Conservation (phyloP, 1,284 basidiomycete genomes). For the Pterulicium gracile region DNA sequence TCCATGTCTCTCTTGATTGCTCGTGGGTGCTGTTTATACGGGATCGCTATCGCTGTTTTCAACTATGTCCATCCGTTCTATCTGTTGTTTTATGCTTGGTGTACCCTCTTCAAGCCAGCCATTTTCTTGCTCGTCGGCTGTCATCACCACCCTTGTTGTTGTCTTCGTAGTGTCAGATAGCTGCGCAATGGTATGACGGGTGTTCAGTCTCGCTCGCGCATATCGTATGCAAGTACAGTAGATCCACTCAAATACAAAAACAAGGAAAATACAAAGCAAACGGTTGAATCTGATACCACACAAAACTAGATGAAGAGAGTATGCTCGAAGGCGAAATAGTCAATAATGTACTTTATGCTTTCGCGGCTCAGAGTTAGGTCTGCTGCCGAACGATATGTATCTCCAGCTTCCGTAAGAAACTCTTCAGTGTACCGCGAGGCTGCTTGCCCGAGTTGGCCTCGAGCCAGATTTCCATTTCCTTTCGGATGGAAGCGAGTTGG, state of each 20-base stretch:
- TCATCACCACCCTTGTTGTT: no score
- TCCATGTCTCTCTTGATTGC: neutral
- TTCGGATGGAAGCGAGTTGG: conserved; percentile 54
- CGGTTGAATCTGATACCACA: conserved; percentile 8
- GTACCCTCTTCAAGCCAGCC: no score
- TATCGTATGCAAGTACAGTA: no score
- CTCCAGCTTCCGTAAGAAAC: conserved; percentile 73
- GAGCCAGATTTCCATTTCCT: conserved; percentile 85
- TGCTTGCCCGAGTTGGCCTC: conserved; percentile 66
- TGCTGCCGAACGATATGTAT: no score
- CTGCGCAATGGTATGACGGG: neutral
- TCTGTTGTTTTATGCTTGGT: conserved; percentile 1
- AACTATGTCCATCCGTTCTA: neutral
- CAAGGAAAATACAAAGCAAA: conserved; percentile 9
- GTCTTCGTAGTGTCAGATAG: neutral
- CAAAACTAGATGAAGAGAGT: neutral
- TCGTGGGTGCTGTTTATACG: neutral
- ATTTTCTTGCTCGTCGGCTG: conserved; percentile 2
- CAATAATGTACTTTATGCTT: no score
- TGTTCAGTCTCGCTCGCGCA: no score
- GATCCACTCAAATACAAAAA: no score
- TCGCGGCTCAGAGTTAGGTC: no score
- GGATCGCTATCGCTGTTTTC: conserved; percentile 4
- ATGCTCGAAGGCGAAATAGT: no score
- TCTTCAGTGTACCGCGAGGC: conserved; percentile 80